phyloP scores from a whole-genome alignment of 2,329 filamentous ascomycete genomes.

The Thelonectria olida region DNA sequence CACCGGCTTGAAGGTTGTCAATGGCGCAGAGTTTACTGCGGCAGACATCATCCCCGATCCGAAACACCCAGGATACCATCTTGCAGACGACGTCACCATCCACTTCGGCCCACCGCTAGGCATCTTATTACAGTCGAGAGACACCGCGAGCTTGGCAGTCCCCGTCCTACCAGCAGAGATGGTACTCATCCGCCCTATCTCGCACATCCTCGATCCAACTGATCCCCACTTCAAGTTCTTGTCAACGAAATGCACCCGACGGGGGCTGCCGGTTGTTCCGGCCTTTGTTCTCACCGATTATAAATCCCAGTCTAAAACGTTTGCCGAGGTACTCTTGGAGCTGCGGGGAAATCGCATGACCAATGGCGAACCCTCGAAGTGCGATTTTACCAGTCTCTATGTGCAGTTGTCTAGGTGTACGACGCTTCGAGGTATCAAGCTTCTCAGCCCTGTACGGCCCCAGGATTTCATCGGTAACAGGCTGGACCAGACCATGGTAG shows the following conservation, averaged over 20 bases:
- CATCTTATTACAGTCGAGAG: slow-evolving; percentile 18
- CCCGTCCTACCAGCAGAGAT: no score
- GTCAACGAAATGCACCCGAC: no score
- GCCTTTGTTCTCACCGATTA: no score
- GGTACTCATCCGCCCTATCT: no score
- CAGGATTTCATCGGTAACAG: no score
- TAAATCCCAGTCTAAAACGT: slow-evolving; percentile 2
- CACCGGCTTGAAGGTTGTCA: slow-evolving; percentile 23
- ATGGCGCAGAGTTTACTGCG: slow-evolving; percentile 21
- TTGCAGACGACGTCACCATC: slow-evolving; percentile 14
- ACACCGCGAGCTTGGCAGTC: background rate
- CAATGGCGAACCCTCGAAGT: slow-evolving; percentile 12
- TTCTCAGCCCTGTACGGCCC: no score
- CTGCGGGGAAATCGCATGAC: slow-evolving; percentile 10
- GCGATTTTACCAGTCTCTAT: background rate
- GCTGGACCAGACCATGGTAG: no score
- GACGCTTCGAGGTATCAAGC: no score
- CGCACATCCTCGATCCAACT: no score
- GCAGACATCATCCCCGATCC: slow-evolving; percentile 21
- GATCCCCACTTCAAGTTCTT: no score
- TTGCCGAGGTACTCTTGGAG: slow-evolving; percentile 12
- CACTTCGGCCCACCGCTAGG: slow-evolving; percentile 23
- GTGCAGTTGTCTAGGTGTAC: slow-evolving; percentile 8
- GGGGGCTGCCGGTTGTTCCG: no score
- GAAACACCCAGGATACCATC: slow-evolving; percentile 19